These are phyloP conservation scores for Leccinellum albellum DNA, from an alignment of 768 basidiomycete genomes.

Conservation along the genomic window DNA sequence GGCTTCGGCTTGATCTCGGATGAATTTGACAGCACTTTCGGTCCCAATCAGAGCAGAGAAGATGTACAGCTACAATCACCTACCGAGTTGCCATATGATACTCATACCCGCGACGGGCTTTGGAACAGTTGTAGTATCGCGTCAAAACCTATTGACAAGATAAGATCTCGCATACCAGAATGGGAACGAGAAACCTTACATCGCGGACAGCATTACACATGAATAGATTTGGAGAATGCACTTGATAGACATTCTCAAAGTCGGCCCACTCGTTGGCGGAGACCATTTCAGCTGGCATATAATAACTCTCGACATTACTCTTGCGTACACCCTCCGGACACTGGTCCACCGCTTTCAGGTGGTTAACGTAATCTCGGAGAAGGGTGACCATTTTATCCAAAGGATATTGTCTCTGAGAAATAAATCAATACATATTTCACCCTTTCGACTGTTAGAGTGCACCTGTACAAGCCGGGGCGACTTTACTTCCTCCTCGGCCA, in stretches of 20 bases:
- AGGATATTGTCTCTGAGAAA: conserved; percentile 23
- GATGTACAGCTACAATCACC: conserved; percentile 18
- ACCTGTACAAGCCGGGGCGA: conserved; percentile 15
- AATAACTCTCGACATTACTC: conserved; percentile 46
- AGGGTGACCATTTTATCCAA: conserved; percentile 52
- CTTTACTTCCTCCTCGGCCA: conserved; percentile 13
- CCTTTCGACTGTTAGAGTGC: background rate
- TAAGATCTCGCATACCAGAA: background rate
- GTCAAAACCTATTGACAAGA: conserved; percentile 61
- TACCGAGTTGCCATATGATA: conserved; percentile 87
- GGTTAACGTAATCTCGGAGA: conserved; percentile 57
- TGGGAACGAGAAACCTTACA: conserved; percentile 41
- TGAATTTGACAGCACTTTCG: conserved; percentile 76
- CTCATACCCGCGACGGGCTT: conserved; percentile 72
- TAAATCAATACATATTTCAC: conserved; percentile 1
- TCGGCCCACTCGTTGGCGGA: conserved; percentile 69
- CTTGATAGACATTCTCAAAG: conserved; percentile 89
- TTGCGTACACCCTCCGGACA: conserved; percentile 29
- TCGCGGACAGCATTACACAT: conserved; percentile 76
- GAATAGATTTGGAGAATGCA: conserved; percentile 81
- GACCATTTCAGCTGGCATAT: conserved; percentile 64
- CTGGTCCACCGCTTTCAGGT: conserved; percentile 46
- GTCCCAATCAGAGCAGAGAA: conserved; percentile 6
- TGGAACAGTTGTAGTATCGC: conserved; percentile 84
- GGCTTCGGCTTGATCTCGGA: conserved; percentile 73